A percentile compares a stretch with the other conserved stretches of the same genome.
Evolutionary conservation across 2,329 filamentous ascomycete species (phyloP).

Genomic region (Acarospora socialis): DNA sequence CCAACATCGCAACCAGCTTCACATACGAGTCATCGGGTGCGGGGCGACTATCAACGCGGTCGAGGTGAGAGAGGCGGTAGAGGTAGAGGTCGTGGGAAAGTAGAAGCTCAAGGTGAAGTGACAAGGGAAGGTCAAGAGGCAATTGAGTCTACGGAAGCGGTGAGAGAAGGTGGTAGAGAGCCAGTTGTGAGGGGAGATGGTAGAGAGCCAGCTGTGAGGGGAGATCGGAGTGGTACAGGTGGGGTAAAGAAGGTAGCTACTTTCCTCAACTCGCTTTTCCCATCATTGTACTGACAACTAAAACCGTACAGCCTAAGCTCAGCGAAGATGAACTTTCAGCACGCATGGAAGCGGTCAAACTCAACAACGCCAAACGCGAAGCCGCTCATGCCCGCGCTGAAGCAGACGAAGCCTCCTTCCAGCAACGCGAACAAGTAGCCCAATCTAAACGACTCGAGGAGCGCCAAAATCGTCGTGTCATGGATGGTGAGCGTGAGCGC

Average conservation of each 20-base stretch:
- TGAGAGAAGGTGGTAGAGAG: slow-evolving; percentile 20
- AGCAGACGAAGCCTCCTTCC: slow-evolving; percentile 51
- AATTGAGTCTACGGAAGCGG: slow-evolving; percentile 20
- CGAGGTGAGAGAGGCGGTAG: slow-evolving; percentile 7
- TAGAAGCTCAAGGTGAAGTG: slow-evolving; percentile 11
- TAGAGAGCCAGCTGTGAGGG: slow-evolving; percentile 34
- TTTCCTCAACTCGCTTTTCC: too few species aligned
- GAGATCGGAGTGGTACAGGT: slow-evolving; percentile 40
- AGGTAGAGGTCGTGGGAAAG: slow-evolving; percentile 12
- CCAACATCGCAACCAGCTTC: slow-evolving; percentile 20
- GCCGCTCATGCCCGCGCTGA: slow-evolving; percentile 51
- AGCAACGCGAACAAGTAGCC: slow-evolving; percentile 46
- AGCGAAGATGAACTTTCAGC: slow-evolving; percentile 49
- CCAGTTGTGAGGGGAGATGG: slow-evolving; percentile 17
- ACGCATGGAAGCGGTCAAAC: slow-evolving; percentile 45
- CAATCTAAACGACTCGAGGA: slow-evolving; percentile 40
- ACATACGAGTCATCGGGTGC: slow-evolving; percentile 11
- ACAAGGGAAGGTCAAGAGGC: slow-evolving; percentile 16
- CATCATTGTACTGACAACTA: slow-evolving; percentile 10
- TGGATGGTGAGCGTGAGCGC: slow-evolving; percentile 49
- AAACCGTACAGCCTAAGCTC: slow-evolving; percentile 41
- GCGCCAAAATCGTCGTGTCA: slow-evolving; percentile 36
- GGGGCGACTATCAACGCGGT: slow-evolving; percentile 7
- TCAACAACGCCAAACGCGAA: slow-evolving; percentile 45
- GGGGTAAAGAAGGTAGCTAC: slow-evolving; percentile 36